Conservation (phyloP, 805 yeast genomes). For the Yamadazyma kitorensis region DNA sequence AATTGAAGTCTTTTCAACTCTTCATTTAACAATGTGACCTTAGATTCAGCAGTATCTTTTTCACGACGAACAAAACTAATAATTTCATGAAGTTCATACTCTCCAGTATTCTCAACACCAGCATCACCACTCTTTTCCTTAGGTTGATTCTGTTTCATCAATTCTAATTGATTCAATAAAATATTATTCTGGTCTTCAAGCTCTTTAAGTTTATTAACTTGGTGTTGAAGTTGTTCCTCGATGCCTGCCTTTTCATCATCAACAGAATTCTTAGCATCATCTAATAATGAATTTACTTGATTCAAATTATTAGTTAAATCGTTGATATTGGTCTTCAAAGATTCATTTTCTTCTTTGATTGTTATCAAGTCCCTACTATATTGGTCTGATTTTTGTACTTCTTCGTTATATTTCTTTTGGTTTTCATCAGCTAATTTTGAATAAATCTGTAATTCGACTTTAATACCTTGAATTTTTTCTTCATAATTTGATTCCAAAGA, state of each 20-base stretch:
- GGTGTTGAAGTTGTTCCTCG: conserved; percentile 36
- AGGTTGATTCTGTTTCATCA: conserved; percentile 10
- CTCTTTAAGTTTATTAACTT: conserved; percentile 49
- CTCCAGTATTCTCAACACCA: conserved; percentile 13
- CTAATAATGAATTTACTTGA: conserved; percentile 11
- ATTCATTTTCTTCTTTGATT: conserved; percentile 17
- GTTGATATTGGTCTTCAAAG: conserved; percentile 13
- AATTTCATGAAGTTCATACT: conserved; percentile 42
- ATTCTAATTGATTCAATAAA: conserved; percentile 65
- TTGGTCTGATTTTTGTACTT: conserved; percentile 54
- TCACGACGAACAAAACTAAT: conserved; percentile 67
- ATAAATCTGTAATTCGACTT: conserved; percentile 39
- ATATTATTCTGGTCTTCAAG: conserved; percentile 66
- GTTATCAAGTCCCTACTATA: conserved; percentile 32
- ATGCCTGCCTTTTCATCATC: conserved; percentile 20
- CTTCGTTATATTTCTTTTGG: conserved; percentile 54
- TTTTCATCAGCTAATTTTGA: conserved; percentile 44
- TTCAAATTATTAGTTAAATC: conserved; percentile 12
- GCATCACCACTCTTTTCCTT: conserved; percentile 4
- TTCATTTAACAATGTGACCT: conserved; percentile 35
- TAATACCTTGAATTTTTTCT: conserved; percentile 23
- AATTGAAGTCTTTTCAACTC: conserved; percentile 56
- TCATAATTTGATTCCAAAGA: conserved; percentile 30
- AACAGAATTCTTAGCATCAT: conserved; percentile 18
- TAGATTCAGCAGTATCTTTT: conserved; percentile 66